Evolutionary conservation across 495 filamentous ascomycete genomes (phyloP), one percentile per base, ranked within the genome.

Genomic region (Hyphodiscus hymeniophilus): DNA sequence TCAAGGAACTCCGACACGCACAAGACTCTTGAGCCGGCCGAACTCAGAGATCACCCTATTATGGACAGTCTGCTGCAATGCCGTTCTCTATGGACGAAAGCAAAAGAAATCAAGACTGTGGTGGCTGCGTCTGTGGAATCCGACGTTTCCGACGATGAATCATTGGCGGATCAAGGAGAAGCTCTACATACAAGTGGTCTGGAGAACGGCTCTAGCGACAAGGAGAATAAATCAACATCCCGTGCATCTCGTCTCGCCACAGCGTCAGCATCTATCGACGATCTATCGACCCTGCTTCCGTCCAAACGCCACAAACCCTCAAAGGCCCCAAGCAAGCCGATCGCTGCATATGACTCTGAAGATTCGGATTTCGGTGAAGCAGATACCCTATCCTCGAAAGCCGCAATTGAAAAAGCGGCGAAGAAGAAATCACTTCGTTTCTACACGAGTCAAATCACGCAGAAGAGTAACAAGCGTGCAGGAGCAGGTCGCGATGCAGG

Each of bases 371-470:
- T 97, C 51, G 83, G 84, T 12, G 77, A 83, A 51, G 75, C 76
- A 47, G 69, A 72, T 16, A 50, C 45, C 12, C 62, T 76, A 16
- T 71, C 74, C 48, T 65, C 63, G 15, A 67, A 63, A 45, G 57
- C 66, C 48, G 82, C 84, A 0, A 84, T 82, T 42, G 86, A 92
- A 50, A 98, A 97, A 66, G 85, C 80, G 3, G 71, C 74, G 40
- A 82, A 84, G 57, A 94, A 89, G 72, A 92, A 90, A 66, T 85
- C 74, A 51, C 79, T 98, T 32, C 82, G 87, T 45, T 98, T 98
- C 68, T 96, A 98, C 74, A 95, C 94, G 20, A 92, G 88, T 4
- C 92, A 97, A 60, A 85, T 97, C 46, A 83, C 86, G 22, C 89
- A 95, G 60, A 95, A 95, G 65, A 76, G 84, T 47, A 90, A 85